Evolutionary conservation across 2,329 filamentous ascomycete genomes (phyloP).

Genomic region (Aspergillus flavus): DNA sequence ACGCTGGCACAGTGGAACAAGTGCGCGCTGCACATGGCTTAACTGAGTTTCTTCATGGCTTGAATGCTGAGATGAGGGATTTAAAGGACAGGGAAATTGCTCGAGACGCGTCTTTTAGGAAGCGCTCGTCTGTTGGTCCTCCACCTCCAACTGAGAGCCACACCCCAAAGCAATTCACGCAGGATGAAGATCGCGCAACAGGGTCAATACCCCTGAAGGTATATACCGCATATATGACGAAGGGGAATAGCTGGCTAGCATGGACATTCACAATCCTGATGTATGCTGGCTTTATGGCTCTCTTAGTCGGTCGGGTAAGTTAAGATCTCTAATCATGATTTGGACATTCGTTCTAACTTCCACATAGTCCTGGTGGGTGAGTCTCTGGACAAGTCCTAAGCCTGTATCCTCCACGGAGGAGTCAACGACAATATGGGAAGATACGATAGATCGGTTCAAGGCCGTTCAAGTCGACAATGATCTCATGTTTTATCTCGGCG

Average conservation of each 20-base stretch:
- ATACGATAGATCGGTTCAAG: not conserved
- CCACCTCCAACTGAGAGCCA: conserved; percentile 21
- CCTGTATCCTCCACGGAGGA: conserved; percentile 3
- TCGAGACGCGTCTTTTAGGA: conserved; percentile 14
- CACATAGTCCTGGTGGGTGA: conserved; percentile 50
- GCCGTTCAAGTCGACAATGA: conserved; percentile 36
- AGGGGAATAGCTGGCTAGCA: conserved; percentile 64
- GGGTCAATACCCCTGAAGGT: conserved; percentile 69
- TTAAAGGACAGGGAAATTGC: conserved; percentile 17
- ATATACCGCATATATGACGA: conserved; percentile 68
- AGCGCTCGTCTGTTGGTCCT: conserved; percentile 16
- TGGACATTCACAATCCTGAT: conserved; percentile 60
- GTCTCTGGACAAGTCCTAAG: conserved; percentile 46
- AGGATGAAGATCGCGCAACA: conserved; percentile 72
- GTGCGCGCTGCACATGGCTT: conserved; percentile 46
- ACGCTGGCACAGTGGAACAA: conserved; percentile 68
- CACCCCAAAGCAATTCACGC: conserved; percentile 69
- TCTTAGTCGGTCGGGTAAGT: conserved; percentile 56
- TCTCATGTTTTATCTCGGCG: conserved; percentile 47
- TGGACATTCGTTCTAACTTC: not conserved
- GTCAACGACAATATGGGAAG: not conserved
- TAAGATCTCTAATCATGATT: too few relatives aligned
- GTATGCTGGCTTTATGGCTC: conserved; percentile 58
- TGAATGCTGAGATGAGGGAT: conserved; percentile 48
- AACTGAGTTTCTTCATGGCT: conserved; percentile 43